phyloP scores from a whole-genome alignment of 331 rosid species.

The Pyracantha coccinea region DNA sequence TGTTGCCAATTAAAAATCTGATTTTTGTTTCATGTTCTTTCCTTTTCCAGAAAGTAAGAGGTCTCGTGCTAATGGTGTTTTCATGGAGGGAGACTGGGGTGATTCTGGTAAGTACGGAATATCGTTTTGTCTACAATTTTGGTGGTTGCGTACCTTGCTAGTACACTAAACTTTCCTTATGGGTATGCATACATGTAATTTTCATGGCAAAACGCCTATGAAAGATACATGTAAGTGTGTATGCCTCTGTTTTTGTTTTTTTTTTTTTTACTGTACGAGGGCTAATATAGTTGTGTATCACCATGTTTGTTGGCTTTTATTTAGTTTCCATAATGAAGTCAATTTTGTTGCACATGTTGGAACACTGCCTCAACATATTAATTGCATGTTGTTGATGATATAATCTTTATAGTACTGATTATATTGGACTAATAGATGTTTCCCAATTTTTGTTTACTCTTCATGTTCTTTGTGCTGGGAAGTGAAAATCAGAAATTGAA shows the following conservation, averaged over 20 bases:
- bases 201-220: not conserved
- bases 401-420: no score
- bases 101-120: constrained; percentile 37
- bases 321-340: not conserved
- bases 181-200: not conserved
- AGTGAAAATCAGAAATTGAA: no score
- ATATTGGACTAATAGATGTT: no score
- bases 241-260: not conserved
- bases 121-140: not conserved
- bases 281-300: not conserved
- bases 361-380: not conserved
- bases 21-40: not conserved
- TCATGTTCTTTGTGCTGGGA: no score
- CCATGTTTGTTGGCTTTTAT: not conserved
- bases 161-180: not conserved
- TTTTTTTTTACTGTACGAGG: not conserved
- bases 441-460: no score
- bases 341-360: not conserved
- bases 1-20: not conserved
- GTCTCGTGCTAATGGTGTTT: constrained; percentile 12
- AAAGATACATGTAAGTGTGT: not conserved
- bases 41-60: constrained; percentile 40
- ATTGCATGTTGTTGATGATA: not conserved
- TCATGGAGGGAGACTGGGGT: constrained; percentile 22
- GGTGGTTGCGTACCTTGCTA: not conserved